Evolutionary conservation across 768 basidiomycete species (phyloP).

Genomic region (Amanita fuliginea): DNA sequence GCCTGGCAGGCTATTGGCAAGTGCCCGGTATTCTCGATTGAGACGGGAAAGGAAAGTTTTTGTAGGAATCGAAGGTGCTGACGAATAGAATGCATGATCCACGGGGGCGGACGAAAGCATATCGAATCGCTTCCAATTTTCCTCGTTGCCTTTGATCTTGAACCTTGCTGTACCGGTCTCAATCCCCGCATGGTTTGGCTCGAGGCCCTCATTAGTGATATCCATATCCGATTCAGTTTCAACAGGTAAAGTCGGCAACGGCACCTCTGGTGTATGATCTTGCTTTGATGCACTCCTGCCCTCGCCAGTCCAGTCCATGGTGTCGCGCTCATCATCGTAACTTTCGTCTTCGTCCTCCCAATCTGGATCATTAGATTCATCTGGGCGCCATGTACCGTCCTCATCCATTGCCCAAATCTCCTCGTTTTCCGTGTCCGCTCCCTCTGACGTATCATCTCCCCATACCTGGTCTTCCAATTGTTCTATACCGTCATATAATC

Average conservation of each 20-base stretch:
- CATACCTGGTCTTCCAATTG: conserved; percentile 65
- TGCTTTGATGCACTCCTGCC: not conserved
- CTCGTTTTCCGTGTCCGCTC: conserved; percentile 31
- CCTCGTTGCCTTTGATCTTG: conserved; percentile 10
- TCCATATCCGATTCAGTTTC: not conserved
- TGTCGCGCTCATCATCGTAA: conserved; percentile 11
- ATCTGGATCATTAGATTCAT: conserved; percentile 28
- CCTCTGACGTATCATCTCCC: conserved; percentile 38
- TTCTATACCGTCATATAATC: conserved; percentile 73
- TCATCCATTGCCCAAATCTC: conserved; percentile 30
- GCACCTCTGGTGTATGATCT: not conserved
- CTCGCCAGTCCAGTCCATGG: conserved; percentile 3
- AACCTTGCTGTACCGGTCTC: not conserved
- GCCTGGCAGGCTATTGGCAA: conserved; percentile 80
- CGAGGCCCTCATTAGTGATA: not conserved
- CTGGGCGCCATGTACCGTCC: conserved; percentile 35
- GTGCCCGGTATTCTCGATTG: conserved; percentile 71
- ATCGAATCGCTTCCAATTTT: conserved; percentile 70
- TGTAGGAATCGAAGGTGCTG: conserved; percentile 50
- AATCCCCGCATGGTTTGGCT: not conserved
- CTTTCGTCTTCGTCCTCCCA: conserved; percentile 21
- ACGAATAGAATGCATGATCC: conserved; percentile 75
- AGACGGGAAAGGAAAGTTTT: conserved; percentile 70
- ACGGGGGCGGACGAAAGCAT: conserved; percentile 61
- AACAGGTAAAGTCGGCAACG: not conserved